These are phyloP conservation scores for Arthroderma sp. DNA, from an alignment of 2,329 filamentous ascomycete genomes.

Conservation along the genomic window DNA sequence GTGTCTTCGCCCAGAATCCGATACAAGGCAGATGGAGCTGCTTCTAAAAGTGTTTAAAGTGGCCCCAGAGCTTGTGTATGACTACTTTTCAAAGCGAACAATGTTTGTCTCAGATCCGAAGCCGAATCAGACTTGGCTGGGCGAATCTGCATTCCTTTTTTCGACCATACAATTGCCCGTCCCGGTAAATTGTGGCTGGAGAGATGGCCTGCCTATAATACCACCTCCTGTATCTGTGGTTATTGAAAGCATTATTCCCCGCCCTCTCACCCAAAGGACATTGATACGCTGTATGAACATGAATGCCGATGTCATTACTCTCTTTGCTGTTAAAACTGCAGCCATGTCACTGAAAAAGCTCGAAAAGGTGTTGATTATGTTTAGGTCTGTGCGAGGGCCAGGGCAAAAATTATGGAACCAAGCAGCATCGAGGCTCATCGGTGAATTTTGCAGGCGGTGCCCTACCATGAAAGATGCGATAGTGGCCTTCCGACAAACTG, in stretches of 20 bases:
- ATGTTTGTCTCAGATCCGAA: conserved; percentile 84
- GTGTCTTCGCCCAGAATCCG: conserved; percentile 70
- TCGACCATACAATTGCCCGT: conserved; percentile 63
- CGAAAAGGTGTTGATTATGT: conserved; percentile 47
- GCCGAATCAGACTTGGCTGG: conserved; percentile 84
- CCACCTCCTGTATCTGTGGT: conserved; percentile 69
- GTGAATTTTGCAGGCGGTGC: conserved; percentile 64
- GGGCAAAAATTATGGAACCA: conserved; percentile 52
- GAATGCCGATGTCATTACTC: conserved; percentile 63
- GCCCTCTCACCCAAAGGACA: conserved; percentile 66
- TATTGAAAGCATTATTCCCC: conserved; percentile 75
- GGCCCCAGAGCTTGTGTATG: conserved; percentile 73
- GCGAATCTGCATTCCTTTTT: conserved; percentile 80
- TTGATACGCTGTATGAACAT: conserved; percentile 67
- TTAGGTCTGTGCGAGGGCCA: conserved; percentile 37
- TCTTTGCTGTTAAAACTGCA: conserved; percentile 72
- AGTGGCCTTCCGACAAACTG: conserved; percentile 55
- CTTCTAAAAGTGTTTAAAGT: conserved; percentile 64
- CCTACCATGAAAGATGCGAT: conserved; percentile 75
- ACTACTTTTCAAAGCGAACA: conserved; percentile 71
- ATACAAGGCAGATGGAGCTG: conserved; percentile 66
- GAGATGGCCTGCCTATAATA: conserved; percentile 45
- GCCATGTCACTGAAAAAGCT: conserved; percentile 71
- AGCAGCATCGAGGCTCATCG: conserved; percentile 52
- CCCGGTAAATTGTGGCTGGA: conserved; percentile 58